phyloP scores from a whole-genome alignment of 139 green algal species.

The Coelastrella sp. region DNA sequence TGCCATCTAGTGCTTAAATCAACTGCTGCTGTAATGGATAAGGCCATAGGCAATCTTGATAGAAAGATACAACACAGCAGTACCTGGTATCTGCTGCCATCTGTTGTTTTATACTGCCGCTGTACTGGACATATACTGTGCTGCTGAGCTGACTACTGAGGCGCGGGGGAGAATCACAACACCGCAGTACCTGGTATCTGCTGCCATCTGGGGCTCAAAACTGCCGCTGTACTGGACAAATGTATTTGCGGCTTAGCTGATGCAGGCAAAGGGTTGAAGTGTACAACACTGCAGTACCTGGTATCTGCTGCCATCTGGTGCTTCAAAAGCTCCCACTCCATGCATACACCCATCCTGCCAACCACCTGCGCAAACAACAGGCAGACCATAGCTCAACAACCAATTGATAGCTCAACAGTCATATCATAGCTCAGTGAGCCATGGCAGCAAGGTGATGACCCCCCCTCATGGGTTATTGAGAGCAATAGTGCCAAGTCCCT shows the following conservation, averaged over 20 bases:
- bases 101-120: slow-evolving; percentile 77
- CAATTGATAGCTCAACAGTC: neutral
- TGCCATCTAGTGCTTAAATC: too few relatives aligned
- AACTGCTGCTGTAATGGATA: too few relatives aligned
- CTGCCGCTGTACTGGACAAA: too few relatives aligned
- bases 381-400: neutral
- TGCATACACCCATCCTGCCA: slow-evolving; percentile 86
- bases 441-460: neutral
- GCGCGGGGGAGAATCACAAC: too few relatives aligned
- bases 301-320: slow-evolving; percentile 77
- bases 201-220: slow-evolving; percentile 77
- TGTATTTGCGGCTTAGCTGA: too few relatives aligned
- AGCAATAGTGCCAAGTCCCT: too few relatives aligned
- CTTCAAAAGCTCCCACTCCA: slow-evolving; percentile 82
- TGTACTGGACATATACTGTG: too few relatives aligned
- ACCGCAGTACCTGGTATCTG: slow-evolving; percentile 58
- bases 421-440: neutral
- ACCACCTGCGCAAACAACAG: slow-evolving; percentile 62
- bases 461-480: too few relatives aligned
- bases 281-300: neutral
- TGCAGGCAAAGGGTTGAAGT: too few relatives aligned
- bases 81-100: slow-evolving; percentile 73
- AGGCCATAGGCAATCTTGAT: too few relatives aligned
- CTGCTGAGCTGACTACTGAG: too few relatives aligned
- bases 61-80: too few relatives aligned